Percentiles rank a stretch among this genome's conserved stretches.
Evolutionary conservation across 2,329 filamentous ascomycete species (phyloP).

Genomic region (Botrytis cinerea): DNA sequence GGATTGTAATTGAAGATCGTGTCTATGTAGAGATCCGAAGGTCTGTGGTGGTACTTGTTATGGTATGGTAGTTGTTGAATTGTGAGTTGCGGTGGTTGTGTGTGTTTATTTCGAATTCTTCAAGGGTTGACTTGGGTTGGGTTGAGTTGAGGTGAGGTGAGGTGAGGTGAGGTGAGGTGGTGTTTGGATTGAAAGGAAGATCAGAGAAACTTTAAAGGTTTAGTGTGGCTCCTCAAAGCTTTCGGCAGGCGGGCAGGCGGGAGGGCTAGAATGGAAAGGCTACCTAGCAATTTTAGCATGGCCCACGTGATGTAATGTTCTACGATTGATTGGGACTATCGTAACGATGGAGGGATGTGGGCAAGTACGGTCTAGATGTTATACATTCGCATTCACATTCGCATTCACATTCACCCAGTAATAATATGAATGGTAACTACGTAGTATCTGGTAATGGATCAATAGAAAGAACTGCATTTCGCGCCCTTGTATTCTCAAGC

Average conservation of each 20-base stretch:
- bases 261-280: constrained; percentile 4
- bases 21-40: constrained; percentile 11
- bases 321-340: background rate
- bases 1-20: constrained; percentile 19
- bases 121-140: constrained; percentile 2
- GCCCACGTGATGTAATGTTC: background rate
- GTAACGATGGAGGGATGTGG: background rate
- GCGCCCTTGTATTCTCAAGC: too few species aligned
- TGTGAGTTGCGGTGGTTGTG: background rate
- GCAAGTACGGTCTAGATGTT: background rate
- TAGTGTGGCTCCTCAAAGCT: constrained; percentile 12
- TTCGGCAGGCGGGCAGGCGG: constrained; percentile 21
- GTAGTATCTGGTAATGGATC: too few species aligned
- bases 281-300: background rate
- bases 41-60: background rate
- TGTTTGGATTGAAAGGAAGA: constrained; percentile 19
- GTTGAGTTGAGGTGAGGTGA: constrained; percentile 5
- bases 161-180: constrained; percentile 12
- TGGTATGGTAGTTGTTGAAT: background rate
- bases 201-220: constrained; percentile 22
- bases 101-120: constrained; percentile 6
- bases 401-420: too few species aligned
- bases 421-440: background rate
- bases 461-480: too few species aligned
- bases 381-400: background rate